Percentiles rank a stretch among this genome's conserved stretches.
These are phyloP conservation scores for Actinomortierella wolfii DNA, from an alignment of 371 early-diverging fungal species.

Conservation along the genomic window DNA sequence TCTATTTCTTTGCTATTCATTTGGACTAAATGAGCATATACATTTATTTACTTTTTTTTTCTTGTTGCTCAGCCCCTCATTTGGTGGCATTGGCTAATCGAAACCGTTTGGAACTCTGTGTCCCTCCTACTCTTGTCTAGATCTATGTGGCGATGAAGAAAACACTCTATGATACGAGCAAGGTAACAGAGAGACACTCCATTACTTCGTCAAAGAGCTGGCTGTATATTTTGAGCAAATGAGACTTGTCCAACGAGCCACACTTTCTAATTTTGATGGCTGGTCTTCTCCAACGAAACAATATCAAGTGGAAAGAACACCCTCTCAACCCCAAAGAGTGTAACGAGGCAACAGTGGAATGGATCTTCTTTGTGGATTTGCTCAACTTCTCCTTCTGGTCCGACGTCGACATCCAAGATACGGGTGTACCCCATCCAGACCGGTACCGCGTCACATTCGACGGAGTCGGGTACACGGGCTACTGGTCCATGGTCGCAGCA, in stretches of 20 bases:
- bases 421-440: slow-evolving; percentile 53
- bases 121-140: slow-evolving; percentile 24
- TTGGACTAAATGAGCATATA: not conserved
- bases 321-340: slow-evolving; percentile 70
- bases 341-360: slow-evolving; percentile 65
- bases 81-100: too few species aligned
- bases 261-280: too few species aligned
- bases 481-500: slow-evolving; percentile 87
- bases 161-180: slow-evolving; percentile 65
- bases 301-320: slow-evolving; percentile 71
- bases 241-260: too few species aligned
- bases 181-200: slow-evolving; percentile 13
- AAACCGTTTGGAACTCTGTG: too few species aligned
- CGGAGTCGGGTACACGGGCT: slow-evolving; percentile 74
- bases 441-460: slow-evolving; percentile 69
- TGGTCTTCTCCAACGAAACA: too few species aligned
- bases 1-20: not conserved
- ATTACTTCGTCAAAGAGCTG: too few species aligned
- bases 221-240: too few species aligned
- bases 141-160: slow-evolving; percentile 67
- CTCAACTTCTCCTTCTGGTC: slow-evolving; percentile 94
- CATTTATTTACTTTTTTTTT: not conserved
- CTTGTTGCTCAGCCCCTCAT: too few species aligned
- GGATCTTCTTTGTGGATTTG: slow-evolving; percentile 86
- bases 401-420: slow-evolving; percentile 57